Evolutionary conservation across 306 rosid genomes (phyloP).

Genomic region (Malus sieversii): DNA sequence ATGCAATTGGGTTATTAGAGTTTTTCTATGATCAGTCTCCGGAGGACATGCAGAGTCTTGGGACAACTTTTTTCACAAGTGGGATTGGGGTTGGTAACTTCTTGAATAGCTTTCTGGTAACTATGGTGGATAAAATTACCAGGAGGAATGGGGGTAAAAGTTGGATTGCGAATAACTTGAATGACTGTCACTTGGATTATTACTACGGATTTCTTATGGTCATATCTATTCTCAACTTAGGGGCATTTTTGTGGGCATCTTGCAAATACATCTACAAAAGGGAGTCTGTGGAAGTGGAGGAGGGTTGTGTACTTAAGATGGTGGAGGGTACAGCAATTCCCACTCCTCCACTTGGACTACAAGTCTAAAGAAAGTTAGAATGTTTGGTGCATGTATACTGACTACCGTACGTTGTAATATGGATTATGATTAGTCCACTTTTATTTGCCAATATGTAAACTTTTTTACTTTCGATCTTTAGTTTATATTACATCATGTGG

Average conservation of each 20-base stretch:
- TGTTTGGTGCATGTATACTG: neutral
- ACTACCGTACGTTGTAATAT: neutral
- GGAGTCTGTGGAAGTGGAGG: constrained; percentile 26
- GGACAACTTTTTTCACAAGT: constrained; percentile 68
- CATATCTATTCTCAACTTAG: constrained; percentile 38
- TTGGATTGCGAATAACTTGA: constrained; percentile 63
- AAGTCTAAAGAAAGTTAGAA: constrained; percentile 11
- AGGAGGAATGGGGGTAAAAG: constrained; percentile 37
- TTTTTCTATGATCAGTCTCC: constrained; percentile 83
- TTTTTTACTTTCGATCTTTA: neutral
- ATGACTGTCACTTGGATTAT: constrained; percentile 58
- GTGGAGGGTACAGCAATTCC: constrained; percentile 27
- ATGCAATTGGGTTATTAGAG: constrained; percentile 54
- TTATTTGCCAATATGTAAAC: neutral
- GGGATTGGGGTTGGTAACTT: constrained; percentile 66
- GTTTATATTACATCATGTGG: neutral
- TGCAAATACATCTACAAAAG: constrained; percentile 43
- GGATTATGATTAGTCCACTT: neutral
- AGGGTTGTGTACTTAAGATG: constrained; percentile 1
- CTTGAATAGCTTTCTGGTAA: constrained; percentile 48
- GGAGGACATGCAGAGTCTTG: constrained; percentile 69
- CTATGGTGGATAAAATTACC: constrained; percentile 42
- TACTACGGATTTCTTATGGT: constrained; percentile 58
- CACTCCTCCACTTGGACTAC: constrained; percentile 33
- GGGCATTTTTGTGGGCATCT: constrained; percentile 41